phyloP scores from a whole-genome alignment of 1,284 basidiomycete species.

The Rhodotorula sp. region DNA sequence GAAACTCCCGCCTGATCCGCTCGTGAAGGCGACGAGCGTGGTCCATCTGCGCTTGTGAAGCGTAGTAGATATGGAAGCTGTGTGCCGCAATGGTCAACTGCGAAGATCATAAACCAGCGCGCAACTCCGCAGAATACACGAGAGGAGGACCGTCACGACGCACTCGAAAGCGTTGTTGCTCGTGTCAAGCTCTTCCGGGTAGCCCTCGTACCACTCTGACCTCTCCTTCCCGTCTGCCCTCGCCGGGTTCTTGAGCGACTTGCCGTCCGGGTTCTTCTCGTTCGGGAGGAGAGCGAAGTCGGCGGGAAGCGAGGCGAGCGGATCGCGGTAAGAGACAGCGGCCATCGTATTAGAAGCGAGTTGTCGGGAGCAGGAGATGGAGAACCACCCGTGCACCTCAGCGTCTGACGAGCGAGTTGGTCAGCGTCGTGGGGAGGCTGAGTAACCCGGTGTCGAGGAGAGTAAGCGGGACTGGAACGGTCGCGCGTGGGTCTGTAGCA shows the following conservation, averaged over 20 bases:
- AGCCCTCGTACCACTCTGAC: conserved; percentile 24
- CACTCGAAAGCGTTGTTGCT: conserved; percentile 33
- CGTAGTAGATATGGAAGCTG: conserved; percentile 58
- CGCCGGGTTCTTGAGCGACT: conserved; percentile 59
- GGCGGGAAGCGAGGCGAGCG: conserved; percentile 8
- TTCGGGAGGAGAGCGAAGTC: conserved; percentile 53
- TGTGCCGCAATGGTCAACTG: no score
- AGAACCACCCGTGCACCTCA: no score
- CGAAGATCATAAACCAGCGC: no score
- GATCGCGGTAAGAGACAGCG: conserved; percentile 11
- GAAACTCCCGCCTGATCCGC: conserved; percentile 63
- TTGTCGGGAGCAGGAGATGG: not conserved
- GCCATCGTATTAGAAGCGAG: not conserved
- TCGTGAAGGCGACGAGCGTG: conserved; percentile 64
- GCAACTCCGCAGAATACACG: not conserved
- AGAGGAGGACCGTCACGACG: not conserved
- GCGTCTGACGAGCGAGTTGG: no score
- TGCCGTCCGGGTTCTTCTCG: conserved; percentile 59
- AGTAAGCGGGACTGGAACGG: not conserved
- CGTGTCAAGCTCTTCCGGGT: conserved; percentile 23
- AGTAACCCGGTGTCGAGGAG: not conserved
- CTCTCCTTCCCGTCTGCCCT: conserved; percentile 49
- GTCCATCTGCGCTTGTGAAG: conserved; percentile 55
- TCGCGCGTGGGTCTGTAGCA: no score
- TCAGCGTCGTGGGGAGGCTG: not conserved